Percentiles rank a stretch among this genome's conserved stretches.
Conservation (phyloP, 179 eudicot species). For the Silene coronaria region DNA sequence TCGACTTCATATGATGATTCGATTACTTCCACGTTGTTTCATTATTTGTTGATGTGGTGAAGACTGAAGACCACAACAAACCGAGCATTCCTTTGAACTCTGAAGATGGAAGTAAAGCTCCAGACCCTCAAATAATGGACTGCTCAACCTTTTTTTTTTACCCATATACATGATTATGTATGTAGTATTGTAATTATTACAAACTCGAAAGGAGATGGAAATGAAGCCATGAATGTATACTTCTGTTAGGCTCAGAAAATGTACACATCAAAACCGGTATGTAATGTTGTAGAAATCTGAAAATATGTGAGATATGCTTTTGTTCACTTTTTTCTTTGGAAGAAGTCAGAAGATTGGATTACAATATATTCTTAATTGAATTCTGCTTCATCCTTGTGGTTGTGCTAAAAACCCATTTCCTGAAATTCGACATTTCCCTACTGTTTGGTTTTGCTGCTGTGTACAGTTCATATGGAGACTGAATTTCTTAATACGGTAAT, state of each 20-base stretch:
- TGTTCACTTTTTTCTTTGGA: neutral
- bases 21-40: neutral
- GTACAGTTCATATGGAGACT: too few relatives aligned
- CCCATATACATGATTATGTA: neutral
- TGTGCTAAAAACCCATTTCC: too few relatives aligned
- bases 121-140: neutral
- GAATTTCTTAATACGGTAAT: too few relatives aligned
- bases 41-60: slow-evolving; percentile 2
- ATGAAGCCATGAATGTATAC: slow-evolving; percentile 10
- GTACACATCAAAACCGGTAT: slow-evolving; percentile 4
- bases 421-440: too few relatives aligned
- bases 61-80: slow-evolving; percentile 4
- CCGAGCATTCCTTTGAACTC: neutral
- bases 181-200: slow-evolving; percentile 11
- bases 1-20: neutral
- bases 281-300: neutral
- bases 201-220: slow-evolving; percentile 17
- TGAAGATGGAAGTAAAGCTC: neutral
- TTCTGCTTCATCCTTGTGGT: too few relatives aligned
- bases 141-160: neutral
- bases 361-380: too few relatives aligned
- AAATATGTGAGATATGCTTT: slow-evolving; percentile 3
- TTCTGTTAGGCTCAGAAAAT: slow-evolving; percentile 10
- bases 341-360: neutral
- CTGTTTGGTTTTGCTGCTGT: too few relatives aligned